phyloP scores from a whole-genome alignment of 2,329 filamentous ascomycete genomes.

The Penicillium digitatum region DNA sequence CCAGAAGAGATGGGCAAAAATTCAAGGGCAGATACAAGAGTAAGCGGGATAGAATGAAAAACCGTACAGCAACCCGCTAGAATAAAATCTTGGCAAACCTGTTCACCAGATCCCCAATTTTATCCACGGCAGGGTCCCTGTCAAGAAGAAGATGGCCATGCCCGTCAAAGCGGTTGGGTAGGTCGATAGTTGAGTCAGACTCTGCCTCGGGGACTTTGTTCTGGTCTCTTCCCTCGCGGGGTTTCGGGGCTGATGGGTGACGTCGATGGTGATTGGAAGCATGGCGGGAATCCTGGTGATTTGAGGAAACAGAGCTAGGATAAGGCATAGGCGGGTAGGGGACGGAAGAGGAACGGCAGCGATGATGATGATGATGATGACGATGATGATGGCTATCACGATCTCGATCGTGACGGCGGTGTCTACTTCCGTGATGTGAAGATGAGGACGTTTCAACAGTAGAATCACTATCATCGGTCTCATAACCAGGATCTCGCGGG shows the following conservation, averaged over 20 bases:
- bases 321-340: constrained; percentile 15
- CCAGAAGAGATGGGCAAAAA: neutral
- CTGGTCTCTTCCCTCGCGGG: neutral
- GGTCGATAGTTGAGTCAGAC: constrained; percentile 44
- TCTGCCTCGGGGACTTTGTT: constrained; percentile 24
- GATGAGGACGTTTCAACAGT: constrained; percentile 25
- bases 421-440: constrained; percentile 9
- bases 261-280: constrained; percentile 3
- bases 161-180: constrained; percentile 44
- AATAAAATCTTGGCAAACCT: constrained; percentile 28
- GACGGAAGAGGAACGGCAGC: constrained; percentile 25
- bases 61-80: constrained; percentile 8
- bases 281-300: constrained; percentile 3
- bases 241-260: neutral
- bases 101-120: constrained; percentile 36
- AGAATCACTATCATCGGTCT: constrained; percentile 43
- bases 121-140: constrained; percentile 33
- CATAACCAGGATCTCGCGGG: constrained; percentile 35
- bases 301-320: neutral
- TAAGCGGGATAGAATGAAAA: neutral
- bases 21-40: neutral
- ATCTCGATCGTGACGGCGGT: neutral
- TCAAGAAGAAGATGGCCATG: constrained; percentile 38
- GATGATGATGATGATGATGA: constrained; percentile 17
- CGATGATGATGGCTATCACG: constrained; percentile 11